Conservation (phyloP, 768 basidiomycete genomes). For the Amanita molliuscula region DNA sequence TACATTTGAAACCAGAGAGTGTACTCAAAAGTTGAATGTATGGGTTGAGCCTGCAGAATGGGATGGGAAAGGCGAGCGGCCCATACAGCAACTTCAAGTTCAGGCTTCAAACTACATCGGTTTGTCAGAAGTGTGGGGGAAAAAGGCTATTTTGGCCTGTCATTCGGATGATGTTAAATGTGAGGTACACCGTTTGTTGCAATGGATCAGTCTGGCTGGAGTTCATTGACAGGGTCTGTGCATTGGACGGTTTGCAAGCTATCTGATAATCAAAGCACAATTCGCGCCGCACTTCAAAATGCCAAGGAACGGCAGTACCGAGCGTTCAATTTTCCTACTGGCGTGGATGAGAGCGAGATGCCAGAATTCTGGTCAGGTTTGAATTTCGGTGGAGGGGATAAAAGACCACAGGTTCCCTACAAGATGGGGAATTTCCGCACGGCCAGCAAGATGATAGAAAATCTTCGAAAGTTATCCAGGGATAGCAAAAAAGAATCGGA, state of each 20-base stretch:
- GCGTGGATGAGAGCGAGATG: slow-evolving; percentile 31
- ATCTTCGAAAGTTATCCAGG: slow-evolving; percentile 36
- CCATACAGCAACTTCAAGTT: slow-evolving; percentile 54
- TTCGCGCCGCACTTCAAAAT: slow-evolving; percentile 23
- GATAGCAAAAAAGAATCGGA: slow-evolving; percentile 32
- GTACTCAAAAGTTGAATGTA: slow-evolving; percentile 35
- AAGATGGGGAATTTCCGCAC: slow-evolving; percentile 23
- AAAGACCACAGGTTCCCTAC: slow-evolving; percentile 18
- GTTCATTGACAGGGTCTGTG: slow-evolving; percentile 39
- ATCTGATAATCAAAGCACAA: slow-evolving; percentile 17
- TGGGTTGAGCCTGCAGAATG: slow-evolving; percentile 58
- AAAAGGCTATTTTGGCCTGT: slow-evolving; percentile 12
- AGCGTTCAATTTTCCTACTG: slow-evolving; percentile 38
- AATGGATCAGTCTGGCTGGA: not conserved
- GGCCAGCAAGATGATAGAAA: slow-evolving; percentile 22
- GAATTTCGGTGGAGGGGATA: slow-evolving; percentile 25
- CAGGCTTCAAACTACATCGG: slow-evolving; percentile 18
- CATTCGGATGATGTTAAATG: slow-evolving; percentile 2
- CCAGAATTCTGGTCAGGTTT: slow-evolving; percentile 34
- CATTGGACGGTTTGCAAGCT: slow-evolving; percentile 45
- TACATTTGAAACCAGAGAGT: slow-evolving; percentile 48
- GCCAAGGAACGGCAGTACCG: slow-evolving; percentile 34
- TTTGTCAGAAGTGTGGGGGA: slow-evolving; percentile 8
- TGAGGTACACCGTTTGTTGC: not conserved
- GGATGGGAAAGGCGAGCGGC: slow-evolving; percentile 27